These are phyloP conservation scores for Russula sp. DNA, from an alignment of 768 basidiomycete genomes.

Conservation along the genomic window DNA sequence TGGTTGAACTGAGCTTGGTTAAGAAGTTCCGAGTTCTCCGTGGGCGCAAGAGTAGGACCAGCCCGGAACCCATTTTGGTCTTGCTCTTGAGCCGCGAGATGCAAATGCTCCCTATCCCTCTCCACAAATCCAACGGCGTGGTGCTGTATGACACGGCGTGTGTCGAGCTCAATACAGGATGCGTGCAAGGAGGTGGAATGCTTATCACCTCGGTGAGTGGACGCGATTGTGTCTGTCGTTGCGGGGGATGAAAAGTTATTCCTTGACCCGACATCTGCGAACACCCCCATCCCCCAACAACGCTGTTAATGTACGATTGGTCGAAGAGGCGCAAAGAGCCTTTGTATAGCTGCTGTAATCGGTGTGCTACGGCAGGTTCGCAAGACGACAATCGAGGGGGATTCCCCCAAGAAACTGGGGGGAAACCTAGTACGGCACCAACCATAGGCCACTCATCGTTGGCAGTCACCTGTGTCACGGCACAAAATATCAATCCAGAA, in stretches of 20 bases:
- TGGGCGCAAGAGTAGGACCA: neutral
- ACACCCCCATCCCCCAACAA: neutral
- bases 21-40: neutral
- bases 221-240: neutral
- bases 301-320: neutral
- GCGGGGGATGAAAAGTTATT: neutral
- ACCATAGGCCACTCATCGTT: constrained; percentile 10
- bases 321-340: constrained; percentile 9
- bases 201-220: neutral
- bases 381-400: neutral
- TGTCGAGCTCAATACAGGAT: neutral
- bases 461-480: constrained; percentile 2
- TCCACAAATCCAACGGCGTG: neutral
- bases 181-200: neutral
- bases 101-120: neutral
- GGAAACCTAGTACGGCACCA: constrained; percentile 7
- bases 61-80: neutral
- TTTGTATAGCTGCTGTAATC: constrained; percentile 9
- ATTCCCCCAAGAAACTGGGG: neutral
- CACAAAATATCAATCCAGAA: neutral
- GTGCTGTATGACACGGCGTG: neutral
- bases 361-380: constrained; percentile 1
- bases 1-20: neutral
- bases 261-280: neutral
- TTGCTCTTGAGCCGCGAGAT: neutral